Evolutionary conservation across 257 asterid genomes (phyloP).

Genomic region (Craterostigma plantagineum): DNA sequence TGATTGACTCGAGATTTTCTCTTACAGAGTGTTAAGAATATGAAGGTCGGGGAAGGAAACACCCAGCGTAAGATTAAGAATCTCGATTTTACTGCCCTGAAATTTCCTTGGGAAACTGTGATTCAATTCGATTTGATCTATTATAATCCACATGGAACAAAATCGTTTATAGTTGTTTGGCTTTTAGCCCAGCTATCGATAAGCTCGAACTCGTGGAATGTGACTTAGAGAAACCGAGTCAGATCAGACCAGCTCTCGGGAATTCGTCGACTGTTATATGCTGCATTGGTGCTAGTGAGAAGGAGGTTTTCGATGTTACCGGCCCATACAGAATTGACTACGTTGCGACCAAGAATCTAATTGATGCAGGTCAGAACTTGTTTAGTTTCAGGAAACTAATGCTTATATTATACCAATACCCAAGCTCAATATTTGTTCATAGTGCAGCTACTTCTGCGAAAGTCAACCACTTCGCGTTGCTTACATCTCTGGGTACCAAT

Average conservation of each 20-base stretch:
- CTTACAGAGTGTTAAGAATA: conserved; percentile 49
- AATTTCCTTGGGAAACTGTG: neutral
- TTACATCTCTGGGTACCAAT: conserved; percentile 90
- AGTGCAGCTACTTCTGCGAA: conserved; percentile 64
- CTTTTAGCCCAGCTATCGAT: conserved; percentile 97
- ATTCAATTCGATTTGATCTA: neutral
- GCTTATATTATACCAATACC: no score
- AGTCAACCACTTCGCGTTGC: conserved; percentile 65
- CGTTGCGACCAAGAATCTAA: conserved; percentile 70
- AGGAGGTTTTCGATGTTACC: conserved; percentile 64
- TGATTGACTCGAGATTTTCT: conserved; percentile 12
- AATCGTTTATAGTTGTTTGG: conserved; percentile 41
- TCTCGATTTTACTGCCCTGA: no score
- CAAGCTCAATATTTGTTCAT: neutral
- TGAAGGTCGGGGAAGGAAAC: conserved; percentile 43
- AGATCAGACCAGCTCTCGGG: conserved; percentile 50
- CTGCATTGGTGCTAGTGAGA: conserved; percentile 97
- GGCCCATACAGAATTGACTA: conserved; percentile 90
- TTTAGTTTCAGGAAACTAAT: no score
- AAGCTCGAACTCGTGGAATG: conserved; percentile 92
- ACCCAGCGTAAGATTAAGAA: conserved; percentile 46
- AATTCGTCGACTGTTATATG: conserved; percentile 69
- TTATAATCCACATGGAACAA: conserved; percentile 7
- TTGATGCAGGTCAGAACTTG: conserved; percentile 87
- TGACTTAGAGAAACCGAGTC: conserved; percentile 67